phyloP scores from a whole-genome alignment of 805 yeast species.

The Lipomyces yamanashiensis region DNA sequence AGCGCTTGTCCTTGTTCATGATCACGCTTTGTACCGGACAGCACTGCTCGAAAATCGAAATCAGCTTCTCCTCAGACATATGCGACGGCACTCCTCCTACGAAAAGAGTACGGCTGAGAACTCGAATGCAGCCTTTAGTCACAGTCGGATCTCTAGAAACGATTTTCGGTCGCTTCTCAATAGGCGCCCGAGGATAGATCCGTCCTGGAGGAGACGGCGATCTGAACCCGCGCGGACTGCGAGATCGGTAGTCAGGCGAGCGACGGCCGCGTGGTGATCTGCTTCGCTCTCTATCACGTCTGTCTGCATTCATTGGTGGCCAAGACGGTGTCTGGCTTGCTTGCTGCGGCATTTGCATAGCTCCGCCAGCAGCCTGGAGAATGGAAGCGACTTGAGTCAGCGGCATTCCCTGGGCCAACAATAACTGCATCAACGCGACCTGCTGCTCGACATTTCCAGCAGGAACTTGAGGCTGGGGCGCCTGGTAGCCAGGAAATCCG shows the following conservation, averaged over 20 bases:
- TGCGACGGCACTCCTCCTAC: constrained; percentile 87
- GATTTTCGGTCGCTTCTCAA: constrained; percentile 54
- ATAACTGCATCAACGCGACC: constrained; percentile 50
- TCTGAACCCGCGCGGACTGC: constrained; percentile 35
- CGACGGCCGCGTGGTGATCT: constrained; percentile 39
- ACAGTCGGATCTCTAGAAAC: constrained; percentile 71
- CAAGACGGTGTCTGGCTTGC: constrained; percentile 22
- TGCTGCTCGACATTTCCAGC: constrained; percentile 44
- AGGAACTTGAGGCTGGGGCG: constrained; percentile 14
- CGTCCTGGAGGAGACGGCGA: constrained; percentile 19
- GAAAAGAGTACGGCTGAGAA: constrained; percentile 85
- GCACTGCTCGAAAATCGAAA: constrained; percentile 73
- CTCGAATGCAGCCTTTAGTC: constrained; percentile 80
- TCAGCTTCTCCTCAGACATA: constrained; percentile 77
- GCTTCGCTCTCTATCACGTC: constrained; percentile 31
- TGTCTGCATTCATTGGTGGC: constrained; percentile 29
- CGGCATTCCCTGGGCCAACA: constrained; percentile 45
- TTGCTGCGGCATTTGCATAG: constrained; percentile 26
- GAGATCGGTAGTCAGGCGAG: constrained; percentile 37
- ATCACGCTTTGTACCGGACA: constrained; percentile 93
- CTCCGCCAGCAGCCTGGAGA: constrained; percentile 27
- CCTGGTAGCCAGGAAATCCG: constrained; percentile 18
- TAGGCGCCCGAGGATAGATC: constrained; percentile 16
- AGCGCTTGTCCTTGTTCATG: constrained; percentile 84
- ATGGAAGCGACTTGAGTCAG: constrained; percentile 32